Percentiles rank a stretch among this genome's conserved stretches.
phyloP scores from a whole-genome alignment of 305 asterid species.

The Fraxinus velutina region DNA sequence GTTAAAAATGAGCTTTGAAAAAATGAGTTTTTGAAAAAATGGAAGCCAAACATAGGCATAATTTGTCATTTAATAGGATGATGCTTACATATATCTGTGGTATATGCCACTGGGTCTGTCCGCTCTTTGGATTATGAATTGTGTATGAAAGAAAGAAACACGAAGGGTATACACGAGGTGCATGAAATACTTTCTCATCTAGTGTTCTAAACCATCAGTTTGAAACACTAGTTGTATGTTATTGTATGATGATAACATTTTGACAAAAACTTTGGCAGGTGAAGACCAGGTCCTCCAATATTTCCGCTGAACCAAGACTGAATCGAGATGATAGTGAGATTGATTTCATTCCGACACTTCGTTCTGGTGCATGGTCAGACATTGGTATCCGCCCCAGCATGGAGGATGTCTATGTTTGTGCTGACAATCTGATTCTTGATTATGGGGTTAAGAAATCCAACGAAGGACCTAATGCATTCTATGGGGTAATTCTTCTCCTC shows the following conservation, averaged over 20 bases:
- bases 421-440: constrained; percentile 60
- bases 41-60: neutral
- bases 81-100: neutral
- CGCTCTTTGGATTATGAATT: neutral
- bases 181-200: neutral
- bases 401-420: constrained; percentile 80
- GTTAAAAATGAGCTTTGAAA: neutral
- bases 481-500: constrained; percentile 63
- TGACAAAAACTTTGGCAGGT: constrained; percentile 48
- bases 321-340: constrained; percentile 36
- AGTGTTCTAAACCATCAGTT: neutral
- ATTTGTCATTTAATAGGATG: neutral
- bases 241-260: neutral
- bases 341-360: constrained; percentile 57
- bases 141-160: neutral
- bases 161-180: neutral
- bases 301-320: constrained; percentile 42
- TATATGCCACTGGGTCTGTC: neutral
- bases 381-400: constrained; percentile 75
- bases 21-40: neutral
- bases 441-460: constrained; percentile 37
- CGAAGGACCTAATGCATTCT: constrained; percentile 64
- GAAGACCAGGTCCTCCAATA: constrained; percentile 37
- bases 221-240: constrained; percentile 3
- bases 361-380: constrained; percentile 92